These are phyloP conservation scores for Coniochaeta sp. DNA, from an alignment of 2,329 filamentous ascomycete species.

Conservation along the genomic window DNA sequence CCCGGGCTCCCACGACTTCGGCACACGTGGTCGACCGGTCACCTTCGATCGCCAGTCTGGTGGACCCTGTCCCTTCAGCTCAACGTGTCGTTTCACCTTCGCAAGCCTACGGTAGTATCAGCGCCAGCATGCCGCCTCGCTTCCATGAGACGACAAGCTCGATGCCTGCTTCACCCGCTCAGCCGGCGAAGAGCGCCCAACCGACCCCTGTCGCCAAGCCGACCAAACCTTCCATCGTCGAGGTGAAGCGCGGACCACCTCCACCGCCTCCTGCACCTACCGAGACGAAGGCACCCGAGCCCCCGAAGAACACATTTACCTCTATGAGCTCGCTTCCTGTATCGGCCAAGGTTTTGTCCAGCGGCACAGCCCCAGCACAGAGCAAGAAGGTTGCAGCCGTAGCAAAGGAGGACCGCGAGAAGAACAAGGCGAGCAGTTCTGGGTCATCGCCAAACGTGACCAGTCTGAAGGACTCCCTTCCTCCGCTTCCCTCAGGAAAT, in stretches of 20 bases:
- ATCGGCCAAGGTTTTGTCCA: constrained; percentile 21
- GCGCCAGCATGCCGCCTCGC: constrained; percentile 17
- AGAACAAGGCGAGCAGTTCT: constrained; percentile 27
- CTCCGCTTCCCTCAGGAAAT: constrained; percentile 24
- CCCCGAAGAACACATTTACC: constrained; percentile 15
- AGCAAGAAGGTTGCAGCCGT: constrained; percentile 39
- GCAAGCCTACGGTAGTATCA: constrained; percentile 14
- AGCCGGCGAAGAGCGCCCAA: constrained; percentile 14
- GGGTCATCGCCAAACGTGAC: constrained; percentile 44
- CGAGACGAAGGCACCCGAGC: constrained; percentile 11
- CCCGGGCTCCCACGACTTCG: constrained; percentile 30
- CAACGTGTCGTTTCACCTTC: constrained; percentile 29
- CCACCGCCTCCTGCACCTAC: constrained; percentile 25
- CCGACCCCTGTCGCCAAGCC: constrained; percentile 15
- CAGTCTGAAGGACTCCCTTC: constrained; percentile 38
- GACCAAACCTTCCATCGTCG: constrained; percentile 15
- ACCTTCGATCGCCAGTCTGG: constrained; percentile 83
- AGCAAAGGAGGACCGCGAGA: constrained; percentile 35
- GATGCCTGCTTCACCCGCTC: constrained; percentile 23
- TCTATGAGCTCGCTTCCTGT: constrained; percentile 17
- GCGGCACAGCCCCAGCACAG: constrained; percentile 13
- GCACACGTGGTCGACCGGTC: constrained; percentile 56
- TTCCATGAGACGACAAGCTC: constrained; percentile 21
- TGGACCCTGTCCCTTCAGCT: constrained; percentile 57
- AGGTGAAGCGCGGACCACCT: constrained; percentile 21